Base-by-base conservation (phyloP, 2,329 filamentous ascomycete species). In the Aspergillus eucalypticola region DNA sequence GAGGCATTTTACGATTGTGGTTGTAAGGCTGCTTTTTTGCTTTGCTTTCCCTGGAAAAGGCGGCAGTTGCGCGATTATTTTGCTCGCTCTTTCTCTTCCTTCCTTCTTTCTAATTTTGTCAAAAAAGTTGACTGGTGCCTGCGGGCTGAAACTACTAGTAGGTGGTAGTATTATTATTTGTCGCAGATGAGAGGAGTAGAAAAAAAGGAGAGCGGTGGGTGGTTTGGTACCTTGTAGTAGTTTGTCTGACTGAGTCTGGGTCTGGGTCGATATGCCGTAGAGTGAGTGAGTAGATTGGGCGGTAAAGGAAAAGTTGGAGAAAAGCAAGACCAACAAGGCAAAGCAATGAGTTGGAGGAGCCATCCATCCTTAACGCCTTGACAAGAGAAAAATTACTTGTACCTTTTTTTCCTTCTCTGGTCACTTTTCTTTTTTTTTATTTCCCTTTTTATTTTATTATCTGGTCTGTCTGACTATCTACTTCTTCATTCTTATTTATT, bases 11-110 rank as follows among this genome's bases (percentile, higher is more conserved):
- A 27, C 5, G 5, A 11, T 27, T 27, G 25, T 29, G 10, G 4
- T 10, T 17, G 39, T 35, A 32, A 29, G 35, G 25, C 25, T 35
- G 19, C 35, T 13, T 35, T 35, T 35, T 29, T 32, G 39, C 21
- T 17, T 27, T 27, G 2, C 27, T 29, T 29, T 29, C 27, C 35
- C 52, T 42, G 23, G 29, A 13, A 8, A 17, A 27, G 42, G 53
- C 19, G 23, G 39, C 39, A 44, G 13, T 35, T 55, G 53, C 53
- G 53, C 39, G 39, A 55, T 55, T 55, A 55, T 55, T 23, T 11
- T 15, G 3, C n/a, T 39, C 19, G 15, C 21, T 50, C 46, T 21
- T 21, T 13, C 8, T 51, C 19, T 10, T 10, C 17, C 19, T 51
- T 19, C 25, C 25, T 53, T 25, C 44, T 49, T 53, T 39, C 44